phyloP scores from a whole-genome alignment of 2,329 filamentous ascomycete species.

The Cercospora sp. region DNA sequence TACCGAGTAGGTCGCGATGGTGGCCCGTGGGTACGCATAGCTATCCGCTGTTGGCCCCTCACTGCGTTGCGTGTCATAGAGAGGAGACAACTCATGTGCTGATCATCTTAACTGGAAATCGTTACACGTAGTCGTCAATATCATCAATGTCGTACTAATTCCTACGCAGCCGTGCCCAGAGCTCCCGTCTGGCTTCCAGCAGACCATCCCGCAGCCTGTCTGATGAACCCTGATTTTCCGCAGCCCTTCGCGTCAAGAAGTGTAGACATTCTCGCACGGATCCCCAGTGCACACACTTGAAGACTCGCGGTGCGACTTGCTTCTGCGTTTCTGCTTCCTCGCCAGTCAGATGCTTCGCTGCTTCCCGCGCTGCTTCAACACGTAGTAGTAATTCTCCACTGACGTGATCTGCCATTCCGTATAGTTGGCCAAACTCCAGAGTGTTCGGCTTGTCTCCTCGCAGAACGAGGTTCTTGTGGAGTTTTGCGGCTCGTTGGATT shows the following conservation, averaged over 20 bases:
- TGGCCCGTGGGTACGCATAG: neutral
- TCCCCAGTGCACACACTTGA: slow-evolving; percentile 37
- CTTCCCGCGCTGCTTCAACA: slow-evolving; percentile 1
- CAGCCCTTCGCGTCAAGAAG: slow-evolving; percentile 32
- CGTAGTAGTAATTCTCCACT: slow-evolving; percentile 7
- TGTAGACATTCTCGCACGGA: slow-evolving; percentile 36
- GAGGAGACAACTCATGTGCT: neutral
- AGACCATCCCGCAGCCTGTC: slow-evolving; percentile 20
- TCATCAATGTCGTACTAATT: neutral
- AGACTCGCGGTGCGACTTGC: slow-evolving; percentile 26
- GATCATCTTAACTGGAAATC: neutral
- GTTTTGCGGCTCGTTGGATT: slow-evolving; percentile 23
- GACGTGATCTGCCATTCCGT: slow-evolving; percentile 35
- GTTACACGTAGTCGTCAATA: neutral
- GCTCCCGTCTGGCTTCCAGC: slow-evolving; percentile 1
- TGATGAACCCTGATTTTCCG: slow-evolving; percentile 34
- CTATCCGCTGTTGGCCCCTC: neutral
- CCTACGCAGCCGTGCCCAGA: slow-evolving; percentile 7
- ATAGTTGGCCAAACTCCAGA: slow-evolving; percentile 34
- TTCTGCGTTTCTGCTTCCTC: slow-evolving; percentile 10
- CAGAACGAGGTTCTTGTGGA: slow-evolving; percentile 24
- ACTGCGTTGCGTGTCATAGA: neutral
- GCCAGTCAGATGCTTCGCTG: slow-evolving; percentile 22
- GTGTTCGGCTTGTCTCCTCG: slow-evolving; percentile 24
- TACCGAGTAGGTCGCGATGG: neutral